Base-by-base conservation (phyloP, 352 stramenopile species). In the Globisporangium paroecandrum region DNA sequence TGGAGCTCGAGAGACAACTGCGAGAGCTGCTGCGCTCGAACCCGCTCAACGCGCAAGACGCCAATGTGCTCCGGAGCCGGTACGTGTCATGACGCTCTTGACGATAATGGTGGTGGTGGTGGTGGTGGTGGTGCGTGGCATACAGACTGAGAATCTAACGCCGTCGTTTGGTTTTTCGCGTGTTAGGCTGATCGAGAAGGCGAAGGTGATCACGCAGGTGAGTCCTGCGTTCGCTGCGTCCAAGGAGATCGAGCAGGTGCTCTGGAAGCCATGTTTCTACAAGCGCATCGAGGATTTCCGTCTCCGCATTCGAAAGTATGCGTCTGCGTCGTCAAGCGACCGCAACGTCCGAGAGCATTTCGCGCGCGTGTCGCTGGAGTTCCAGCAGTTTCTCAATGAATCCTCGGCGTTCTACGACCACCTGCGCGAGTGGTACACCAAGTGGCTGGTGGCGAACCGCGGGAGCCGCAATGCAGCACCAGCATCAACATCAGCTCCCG, bases 211-310 rank as follows among this genome's bases (percentile, higher is more conserved):
- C 24, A 75, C 70, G 27, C 72, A 88, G 41, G 68, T 64, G 46
- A 77, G 78, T n/a, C 76, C 85, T 13, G 62, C 69, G 3, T 88
- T 93, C 58, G 83, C 85, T 20, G 83, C 83, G 15, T 41, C 66
- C 20, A 90, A 89, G 62, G 85, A 95, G 69, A 73, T 92, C 18
- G 87, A 95, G 64, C 82, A 91, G 58, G 84, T 84, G 65, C 77
- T 97, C 36, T 97, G 90, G 90, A 97, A 97, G 69, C 89, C 82
- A 20, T 97, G 89, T 70, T 96, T 96, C 66, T 97, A 97, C 72
- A 93, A 93, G 65, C 83, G 89, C 70, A 97, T 97, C 62, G 90
- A 94, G 64, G 85, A 93, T 65, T 97, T 97, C 62, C 89, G 89
- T 9, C 86, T 83, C 9, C 84, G 85, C 63, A 92, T 96, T 55